These are phyloP conservation scores for Scutellaria galericulata DNA, from an alignment of 257 asterid species.

Conservation along the genomic window DNA sequence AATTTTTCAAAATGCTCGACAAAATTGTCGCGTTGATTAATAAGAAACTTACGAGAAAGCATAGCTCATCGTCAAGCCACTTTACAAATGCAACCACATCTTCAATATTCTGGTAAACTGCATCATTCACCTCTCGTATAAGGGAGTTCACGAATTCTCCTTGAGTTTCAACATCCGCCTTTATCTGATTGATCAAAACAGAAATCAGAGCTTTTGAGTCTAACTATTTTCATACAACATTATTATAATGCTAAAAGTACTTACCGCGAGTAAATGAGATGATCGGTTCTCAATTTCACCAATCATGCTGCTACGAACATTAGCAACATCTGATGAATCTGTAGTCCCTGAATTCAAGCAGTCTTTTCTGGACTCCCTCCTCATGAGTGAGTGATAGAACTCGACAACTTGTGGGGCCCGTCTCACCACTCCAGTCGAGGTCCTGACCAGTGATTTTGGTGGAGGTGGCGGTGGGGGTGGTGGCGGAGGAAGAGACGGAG, in stretches of 20 bases:
- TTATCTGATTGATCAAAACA: constrained; percentile 50
- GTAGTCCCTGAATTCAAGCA: constrained; percentile 67
- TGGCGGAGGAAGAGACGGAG: constrained; percentile 48
- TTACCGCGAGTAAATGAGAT: constrained; percentile 86
- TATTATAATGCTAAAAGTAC: constrained; percentile 28
- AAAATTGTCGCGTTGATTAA: background rate
- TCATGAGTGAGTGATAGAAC: constrained; percentile 92
- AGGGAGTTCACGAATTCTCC: constrained; percentile 86
- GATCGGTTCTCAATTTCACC: constrained; percentile 93
- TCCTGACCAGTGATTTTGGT: constrained; percentile 52
- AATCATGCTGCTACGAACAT: constrained; percentile 87
- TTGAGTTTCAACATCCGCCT: constrained; percentile 93
- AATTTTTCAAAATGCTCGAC: background rate
- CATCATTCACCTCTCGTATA: constrained; percentile 75
- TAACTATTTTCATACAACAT: no score
- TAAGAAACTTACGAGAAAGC: constrained; percentile 73
- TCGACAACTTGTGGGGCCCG: constrained; percentile 92
- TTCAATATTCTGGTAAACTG: constrained; percentile 67
- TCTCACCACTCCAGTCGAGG: constrained; percentile 60
- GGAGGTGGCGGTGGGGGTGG: constrained; percentile 92
- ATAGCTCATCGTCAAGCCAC: constrained; percentile 96
- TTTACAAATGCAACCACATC: constrained; percentile 84
- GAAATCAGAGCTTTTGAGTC: no score
- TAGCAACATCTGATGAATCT: constrained; percentile 70
- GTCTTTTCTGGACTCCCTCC: constrained; percentile 87